Conservation (phyloP, 495 filamentous ascomycete species). For the Sporormia fimetaria region DNA sequence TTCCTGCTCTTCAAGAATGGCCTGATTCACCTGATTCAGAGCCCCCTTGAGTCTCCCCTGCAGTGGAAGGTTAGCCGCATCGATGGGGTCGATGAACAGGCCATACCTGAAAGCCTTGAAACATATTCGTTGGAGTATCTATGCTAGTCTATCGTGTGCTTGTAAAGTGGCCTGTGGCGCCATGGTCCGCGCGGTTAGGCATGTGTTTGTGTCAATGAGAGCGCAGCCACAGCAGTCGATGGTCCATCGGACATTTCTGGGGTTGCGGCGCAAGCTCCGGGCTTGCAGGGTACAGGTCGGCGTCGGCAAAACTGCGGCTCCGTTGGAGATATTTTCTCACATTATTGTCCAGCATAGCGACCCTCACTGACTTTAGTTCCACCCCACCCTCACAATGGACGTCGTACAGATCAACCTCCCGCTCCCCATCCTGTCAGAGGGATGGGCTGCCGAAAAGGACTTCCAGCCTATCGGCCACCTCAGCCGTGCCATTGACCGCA, state of each 20-base stretch:
- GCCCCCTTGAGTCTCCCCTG: no score
- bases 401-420: conserved; percentile 76
- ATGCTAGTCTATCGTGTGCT: no score
- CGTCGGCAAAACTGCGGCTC: no score
- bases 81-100: neutral
- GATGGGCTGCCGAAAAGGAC: conserved; percentile 81
- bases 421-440: conserved; percentile 65
- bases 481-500: conserved; percentile 61
- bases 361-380: neutral
- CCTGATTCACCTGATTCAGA: no score
- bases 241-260: no score
- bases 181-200: no score
- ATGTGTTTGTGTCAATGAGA: no score
- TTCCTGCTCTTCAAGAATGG: conserved; percentile 87
- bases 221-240: no score
- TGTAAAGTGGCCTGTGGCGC: no score
- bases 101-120: conserved; percentile 23
- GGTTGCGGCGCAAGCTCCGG: neutral
- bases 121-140: conserved; percentile 12
- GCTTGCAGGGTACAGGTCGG: no score
- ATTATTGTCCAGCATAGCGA: neutral
- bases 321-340: conserved; percentile 1
- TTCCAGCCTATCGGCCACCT: conserved; percentile 69
- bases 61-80: conserved; percentile 14
- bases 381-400: conserved; percentile 53